Evolutionary conservation across 257 asterid genomes (phyloP).

Genomic region (Gardenia jasminoides): DNA sequence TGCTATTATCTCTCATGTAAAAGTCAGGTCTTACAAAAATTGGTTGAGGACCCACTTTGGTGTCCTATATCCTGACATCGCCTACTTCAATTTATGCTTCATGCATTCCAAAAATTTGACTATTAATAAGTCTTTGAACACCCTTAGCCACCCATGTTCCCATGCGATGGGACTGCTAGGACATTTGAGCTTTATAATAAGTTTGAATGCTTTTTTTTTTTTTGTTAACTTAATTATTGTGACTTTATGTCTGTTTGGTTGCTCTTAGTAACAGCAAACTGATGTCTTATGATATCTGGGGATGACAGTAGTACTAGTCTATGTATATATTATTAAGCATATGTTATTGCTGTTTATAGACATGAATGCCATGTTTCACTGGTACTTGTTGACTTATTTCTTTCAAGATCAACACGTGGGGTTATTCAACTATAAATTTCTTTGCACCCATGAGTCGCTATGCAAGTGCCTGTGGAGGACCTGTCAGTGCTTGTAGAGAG

Average conservation of each 20-base stretch:
- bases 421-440: conserved; percentile 91
- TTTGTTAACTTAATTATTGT: too few species aligned
- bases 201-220: neutral
- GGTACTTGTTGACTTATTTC: conserved; percentile 8
- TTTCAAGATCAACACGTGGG: conserved; percentile 91
- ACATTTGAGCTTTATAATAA: neutral
- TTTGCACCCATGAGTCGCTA: conserved; percentile 99
- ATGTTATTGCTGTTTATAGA: conserved; percentile 6
- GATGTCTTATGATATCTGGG: neutral
- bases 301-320: neutral
- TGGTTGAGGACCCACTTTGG: too few species aligned
- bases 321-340: neutral
- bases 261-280: neutral
- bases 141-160: neutral
- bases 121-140: too few species aligned
- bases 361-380: conserved; percentile 17
- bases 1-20: too few species aligned
- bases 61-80: too few species aligned
- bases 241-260: neutral
- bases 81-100: neutral
- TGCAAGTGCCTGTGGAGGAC: conserved; percentile 92
- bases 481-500: conserved; percentile 69
- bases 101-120: neutral
- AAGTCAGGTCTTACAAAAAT: too few species aligned
- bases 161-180: neutral